Evolutionary conservation across 1,284 basidiomycete species (phyloP), one percentile per base, ranked within the genome.

Genomic region (Ustilago nuda): DNA sequence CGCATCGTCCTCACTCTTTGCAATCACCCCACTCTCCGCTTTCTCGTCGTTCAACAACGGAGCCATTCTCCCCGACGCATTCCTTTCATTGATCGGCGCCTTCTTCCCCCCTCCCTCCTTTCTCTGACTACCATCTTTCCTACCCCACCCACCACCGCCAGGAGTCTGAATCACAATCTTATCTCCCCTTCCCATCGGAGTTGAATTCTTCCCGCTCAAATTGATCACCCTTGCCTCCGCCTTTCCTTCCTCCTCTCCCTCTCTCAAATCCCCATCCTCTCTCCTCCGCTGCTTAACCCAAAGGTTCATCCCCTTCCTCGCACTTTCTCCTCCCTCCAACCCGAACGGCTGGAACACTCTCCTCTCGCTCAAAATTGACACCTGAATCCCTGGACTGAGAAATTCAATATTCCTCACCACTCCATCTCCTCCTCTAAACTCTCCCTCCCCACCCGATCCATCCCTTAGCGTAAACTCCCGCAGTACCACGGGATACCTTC

Each of bases 291-390:
- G 89, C 87, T 95, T 95, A 66, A 95, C 88, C 95, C 95, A 98
- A 23, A 92, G 91, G 85, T 98, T 98, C 55, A 91, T 89, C 0
- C 95, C 95, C 69, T 92, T 87, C 57, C 87, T 88, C 9, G 92
- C 95, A 5, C 91, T 88, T 17, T 89, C 91, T 11, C 96, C 96
- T 9, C 95, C 95, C 76, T 92, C 90, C 85, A 95, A 86, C 2
- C 96, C 96, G 85, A 96, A 98, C 11, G 96, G 96, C 72, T 92
- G 91, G 39, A 93, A 90, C 0, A 94, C 94, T 17, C 96, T 89
- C 66, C 96, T 89, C 91, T 95, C 93, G 53, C 92, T 93, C 32
- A 94, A 87, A 81, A 96, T 93, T 45, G 93, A 92, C 66, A 95
- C 92, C 85, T 95, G 93, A 85, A 98, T 90, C 0, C 90, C 77